Evolutionary conservation across 345 rosid species (phyloP).

Genomic region (Eucalyptus cloeziana): DNA sequence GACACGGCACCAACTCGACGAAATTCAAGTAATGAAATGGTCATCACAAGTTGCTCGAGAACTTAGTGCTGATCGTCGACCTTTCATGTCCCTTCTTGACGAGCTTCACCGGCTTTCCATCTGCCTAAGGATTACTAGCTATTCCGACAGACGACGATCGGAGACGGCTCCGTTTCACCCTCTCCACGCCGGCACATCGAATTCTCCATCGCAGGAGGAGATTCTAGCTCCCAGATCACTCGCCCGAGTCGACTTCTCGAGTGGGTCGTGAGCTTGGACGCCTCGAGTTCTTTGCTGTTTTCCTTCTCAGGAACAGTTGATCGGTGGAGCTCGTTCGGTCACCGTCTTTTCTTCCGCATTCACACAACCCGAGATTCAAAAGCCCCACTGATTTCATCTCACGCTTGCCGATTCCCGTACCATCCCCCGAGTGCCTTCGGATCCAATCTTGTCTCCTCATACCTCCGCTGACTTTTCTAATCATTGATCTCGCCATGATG

Average conservation of each 20-base stretch:
- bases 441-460: not conserved
- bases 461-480: not conserved
- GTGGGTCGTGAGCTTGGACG: not conserved
- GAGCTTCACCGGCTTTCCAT: not conserved
- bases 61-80: not conserved
- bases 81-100: not conserved
- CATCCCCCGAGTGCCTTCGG: not conserved
- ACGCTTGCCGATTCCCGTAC: not conserved
- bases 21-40: not conserved
- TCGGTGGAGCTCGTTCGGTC: not conserved
- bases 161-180: not conserved
- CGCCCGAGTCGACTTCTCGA: not conserved
- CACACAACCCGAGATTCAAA: not conserved
- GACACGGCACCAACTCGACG: not conserved
- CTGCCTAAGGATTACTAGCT: not conserved
- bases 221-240: not conserved
- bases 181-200: not conserved
- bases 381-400: not conserved
- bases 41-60: not conserved
- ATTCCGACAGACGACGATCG: not conserved
- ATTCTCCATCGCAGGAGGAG: not conserved
- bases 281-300: not conserved
- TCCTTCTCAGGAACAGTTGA: not conserved
- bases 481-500: not conserved
- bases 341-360: not conserved